A percentile compares a stretch with the other conserved stretches of the same genome.
Evolutionary conservation across 2,329 filamentous ascomycete genomes (phyloP).

Genomic region (Zalaria obscura): DNA sequence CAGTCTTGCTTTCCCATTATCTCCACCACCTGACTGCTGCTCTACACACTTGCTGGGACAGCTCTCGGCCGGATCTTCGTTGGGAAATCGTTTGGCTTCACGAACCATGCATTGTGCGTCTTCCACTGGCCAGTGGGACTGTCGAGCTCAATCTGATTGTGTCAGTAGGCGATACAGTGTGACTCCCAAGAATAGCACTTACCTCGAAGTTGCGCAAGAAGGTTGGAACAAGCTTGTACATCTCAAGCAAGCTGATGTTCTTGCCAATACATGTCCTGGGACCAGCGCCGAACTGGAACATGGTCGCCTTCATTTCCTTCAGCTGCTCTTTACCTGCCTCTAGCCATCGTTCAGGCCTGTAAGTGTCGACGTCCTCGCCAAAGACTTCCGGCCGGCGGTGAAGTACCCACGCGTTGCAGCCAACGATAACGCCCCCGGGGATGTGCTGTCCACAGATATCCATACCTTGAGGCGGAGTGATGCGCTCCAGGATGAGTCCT

Average conservation of each 20-base stretch:
- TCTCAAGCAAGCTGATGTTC: conserved; percentile 34
- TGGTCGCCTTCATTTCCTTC: conserved; percentile 52
- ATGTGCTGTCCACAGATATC: conserved; percentile 50
- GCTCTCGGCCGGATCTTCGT: conserved; percentile 24
- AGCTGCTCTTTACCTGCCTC: conserved; percentile 40
- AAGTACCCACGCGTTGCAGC: conserved; percentile 62
- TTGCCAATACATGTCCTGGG: conserved; percentile 53
- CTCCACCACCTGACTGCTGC: not conserved
- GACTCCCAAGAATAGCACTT: conserved; percentile 4
- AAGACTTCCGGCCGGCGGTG: conserved; percentile 56
- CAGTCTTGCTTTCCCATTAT: too few relatives aligned
- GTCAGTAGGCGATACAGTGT: not conserved
- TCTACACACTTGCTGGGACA: conserved; percentile 5
- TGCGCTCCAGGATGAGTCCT: conserved; percentile 57
- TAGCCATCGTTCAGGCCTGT: conserved; percentile 54
- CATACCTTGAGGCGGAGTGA: conserved; percentile 51
- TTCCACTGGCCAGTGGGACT: conserved; percentile 26
- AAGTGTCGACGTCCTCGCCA: conserved; percentile 50
- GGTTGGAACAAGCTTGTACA: conserved; percentile 38
- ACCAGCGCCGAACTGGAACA: conserved; percentile 63
- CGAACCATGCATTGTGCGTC: conserved; percentile 41
- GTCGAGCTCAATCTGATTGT: conserved; percentile 23
- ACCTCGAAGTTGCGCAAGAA: conserved; percentile 52
- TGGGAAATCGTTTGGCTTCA: conserved; percentile 30
- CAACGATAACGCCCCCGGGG: conserved; percentile 58